phyloP scores from a whole-genome alignment of 106 monocot species.

The Dendrobium nobile region DNA sequence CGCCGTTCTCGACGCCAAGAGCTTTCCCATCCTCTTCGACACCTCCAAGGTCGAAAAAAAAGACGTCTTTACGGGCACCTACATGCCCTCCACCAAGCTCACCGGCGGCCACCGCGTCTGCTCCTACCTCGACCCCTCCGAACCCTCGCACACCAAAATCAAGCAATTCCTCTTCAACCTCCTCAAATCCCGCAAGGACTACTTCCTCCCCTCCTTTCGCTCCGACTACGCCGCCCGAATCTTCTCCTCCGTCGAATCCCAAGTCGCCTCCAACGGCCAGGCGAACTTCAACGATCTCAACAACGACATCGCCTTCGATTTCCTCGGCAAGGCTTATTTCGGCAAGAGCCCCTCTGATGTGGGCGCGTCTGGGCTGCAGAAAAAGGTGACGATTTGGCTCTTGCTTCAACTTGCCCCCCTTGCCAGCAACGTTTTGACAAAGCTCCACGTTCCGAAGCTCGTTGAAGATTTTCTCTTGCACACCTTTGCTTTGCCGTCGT shows the following conservation, averaged over 20 bases:
- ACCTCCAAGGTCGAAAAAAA: slow-evolving; percentile 48
- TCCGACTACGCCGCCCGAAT: slow-evolving; percentile 20
- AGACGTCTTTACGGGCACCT: slow-evolving; percentile 47
- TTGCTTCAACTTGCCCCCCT: slow-evolving; percentile 35
- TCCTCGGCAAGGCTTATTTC: slow-evolving; percentile 26
- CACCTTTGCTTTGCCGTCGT: slow-evolving; percentile 32
- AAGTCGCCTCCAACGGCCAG: slow-evolving; percentile 15
- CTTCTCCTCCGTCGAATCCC: slow-evolving; percentile 25
- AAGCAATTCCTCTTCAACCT: slow-evolving; percentile 34
- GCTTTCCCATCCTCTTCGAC: slow-evolving; percentile 53
- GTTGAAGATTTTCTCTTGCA: slow-evolving; percentile 49
- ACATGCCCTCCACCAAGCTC: slow-evolving; percentile 35
- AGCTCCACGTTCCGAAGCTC: slow-evolving; percentile 17
- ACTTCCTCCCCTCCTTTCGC: slow-evolving; percentile 32
- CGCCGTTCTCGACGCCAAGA: slow-evolving; percentile 44
- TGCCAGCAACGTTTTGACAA: neutral
- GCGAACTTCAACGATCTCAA: slow-evolving; percentile 39
- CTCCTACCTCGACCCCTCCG: slow-evolving; percentile 51
- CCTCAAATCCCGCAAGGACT: slow-evolving; percentile 19
- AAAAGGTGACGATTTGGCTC: slow-evolving; percentile 28
- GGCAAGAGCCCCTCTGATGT: slow-evolving; percentile 10
- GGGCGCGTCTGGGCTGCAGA: neutral
- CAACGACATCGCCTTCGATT: slow-evolving; percentile 35
- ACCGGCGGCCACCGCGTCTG: slow-evolving; percentile 42
- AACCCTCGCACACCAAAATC: slow-evolving; percentile 30